Base-by-base conservation (phyloP, 257 asterid genomes). In the Capsicum rhomboideum region DNA sequence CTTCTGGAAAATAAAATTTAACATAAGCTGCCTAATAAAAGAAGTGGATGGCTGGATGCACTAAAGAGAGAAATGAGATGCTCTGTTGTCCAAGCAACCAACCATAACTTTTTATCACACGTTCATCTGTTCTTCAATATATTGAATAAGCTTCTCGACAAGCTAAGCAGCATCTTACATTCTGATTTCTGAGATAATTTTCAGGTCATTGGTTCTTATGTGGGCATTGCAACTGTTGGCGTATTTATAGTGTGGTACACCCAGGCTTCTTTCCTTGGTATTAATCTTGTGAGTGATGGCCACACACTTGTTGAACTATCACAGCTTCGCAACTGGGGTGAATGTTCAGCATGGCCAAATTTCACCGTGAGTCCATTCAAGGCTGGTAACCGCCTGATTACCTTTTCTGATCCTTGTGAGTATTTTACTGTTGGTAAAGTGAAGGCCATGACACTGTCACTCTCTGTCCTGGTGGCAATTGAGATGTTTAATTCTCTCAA, bases 271-370 rank as follows among this genome's bases (percentile, higher is more conserved):
- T 94, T 95, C 74, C 87, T 95, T 37, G 97, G 98, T 6, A 88
- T 95, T 80, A 78, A 90, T 87, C 91, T 95, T 64, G 80, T 84
- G 49, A 84, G 83, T 6, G 99, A 95, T 55, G 98, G 99, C 64
- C 99, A 95, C 82, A 91, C 97, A 0, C 93, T 94, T 10, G 90
- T 94, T n/a, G 88, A 88, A 58, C 90, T 94, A 28, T 92, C 97
- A 61, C 94, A 93, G 89, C 98, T 95, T 63, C 97, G 95, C 52
- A 89, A 90, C 91, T 95, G 99, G 99, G 97, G 99, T 55, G 92
- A 91, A 55, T 95, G 99, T 90, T 83, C 94, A 34, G 84, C 94
- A 0, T 95, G 99, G 99, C 66, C 91, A 18, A 90, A 93, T 83
- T 94, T 94, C 84, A 92, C 91, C 2, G 94, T 88, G 28, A 84